Evolutionary conservation across 805 yeast genomes (phyloP), one percentile per base, ranked within the genome.

Genomic region (Kurtzmaniella fragi): DNA sequence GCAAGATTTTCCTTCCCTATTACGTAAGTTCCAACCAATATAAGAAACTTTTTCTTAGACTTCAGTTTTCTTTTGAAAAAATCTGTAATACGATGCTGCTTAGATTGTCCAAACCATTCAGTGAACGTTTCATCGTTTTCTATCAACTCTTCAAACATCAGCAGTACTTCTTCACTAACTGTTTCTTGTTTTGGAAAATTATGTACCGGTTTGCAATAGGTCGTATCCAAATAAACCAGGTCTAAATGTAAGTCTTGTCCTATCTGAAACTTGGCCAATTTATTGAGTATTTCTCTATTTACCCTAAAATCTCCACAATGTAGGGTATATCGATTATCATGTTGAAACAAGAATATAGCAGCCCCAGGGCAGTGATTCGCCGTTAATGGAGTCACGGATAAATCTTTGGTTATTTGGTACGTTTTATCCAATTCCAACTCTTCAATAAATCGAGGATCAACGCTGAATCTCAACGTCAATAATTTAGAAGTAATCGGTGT

Each of bases 321-420:
- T 26, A 93, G 61, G 3, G 72, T 67, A 31, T 60, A 61, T 13
- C 58, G 54, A 2, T 42, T 40, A 1, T 45, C 38, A 0, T 23
- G 7, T 49, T 81, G 82, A 50, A 87, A 84, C 10, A 89, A 59
- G 43, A 90, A 84, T 0, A 93, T 75, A 0, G 78, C 87, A 2
- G 97, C 87, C 2, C 99, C 99, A 1, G 99, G 99, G 59, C 99
- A 93, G 61, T 93, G 99, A 50, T 93, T 91, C 0, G 98, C 99
- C 48, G 86, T 89, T 5, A 83, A 60, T 10, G 81, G 66, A 0
- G 80, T 74, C 0, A 88, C 89, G 28, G 67, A 68, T 0, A 69
- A 6, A 32, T 26, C 27, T 5, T 26, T 20, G 27, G 13, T 29
- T 3, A 36, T 14, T 7, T 12, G 14, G 12, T 36, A 36, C 8